Conservation (phyloP, 2,329 filamentous ascomycete species). For the Alternaria sp. region DNA sequence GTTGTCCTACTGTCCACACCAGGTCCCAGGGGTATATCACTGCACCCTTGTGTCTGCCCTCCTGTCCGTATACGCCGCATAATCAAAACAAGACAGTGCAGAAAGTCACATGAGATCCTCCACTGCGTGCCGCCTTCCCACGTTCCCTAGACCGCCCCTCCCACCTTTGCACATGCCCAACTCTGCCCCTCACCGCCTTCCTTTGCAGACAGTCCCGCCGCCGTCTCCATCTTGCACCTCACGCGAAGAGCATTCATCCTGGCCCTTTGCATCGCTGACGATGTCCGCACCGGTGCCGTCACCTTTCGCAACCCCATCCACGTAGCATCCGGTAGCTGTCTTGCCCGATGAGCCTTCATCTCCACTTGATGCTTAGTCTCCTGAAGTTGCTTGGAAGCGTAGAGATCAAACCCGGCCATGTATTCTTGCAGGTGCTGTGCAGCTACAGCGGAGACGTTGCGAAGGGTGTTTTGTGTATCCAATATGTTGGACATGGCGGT, state of each 20-base stretch:
- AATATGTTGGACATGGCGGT: constrained; percentile 24
- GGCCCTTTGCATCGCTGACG: constrained; percentile 33
- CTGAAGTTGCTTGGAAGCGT: constrained; percentile 10
- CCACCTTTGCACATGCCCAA: constrained; percentile 29
- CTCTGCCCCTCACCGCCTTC: constrained; percentile 19
- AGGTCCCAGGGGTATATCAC: constrained; percentile 17
- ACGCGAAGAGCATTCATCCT: constrained; percentile 39
- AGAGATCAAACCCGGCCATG: constrained; percentile 8
- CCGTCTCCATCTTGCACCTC: constrained; percentile 34
- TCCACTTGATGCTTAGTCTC: constrained; percentile 13
- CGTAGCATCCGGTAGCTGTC: constrained; percentile 23
- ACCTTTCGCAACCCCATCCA: constrained; percentile 30
- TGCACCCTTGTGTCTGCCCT: constrained; percentile 3
- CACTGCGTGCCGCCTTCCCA: neutral
- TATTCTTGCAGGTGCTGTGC: constrained; percentile 15
- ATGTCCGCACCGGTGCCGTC: constrained; percentile 37
- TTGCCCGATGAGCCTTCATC: constrained; percentile 12
- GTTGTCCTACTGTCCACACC: constrained; percentile 8
- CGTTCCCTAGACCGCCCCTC: neutral
- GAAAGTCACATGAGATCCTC: neutral
- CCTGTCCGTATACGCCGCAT: constrained; percentile 24
- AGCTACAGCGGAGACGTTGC: constrained; percentile 27
- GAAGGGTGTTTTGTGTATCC: constrained; percentile 26
- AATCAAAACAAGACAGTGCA: constrained; percentile 5
- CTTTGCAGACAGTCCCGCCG: constrained; percentile 22